phyloP scores from a whole-genome alignment of 2,329 filamentous ascomycete species.

The Exophiala spinifera region DNA sequence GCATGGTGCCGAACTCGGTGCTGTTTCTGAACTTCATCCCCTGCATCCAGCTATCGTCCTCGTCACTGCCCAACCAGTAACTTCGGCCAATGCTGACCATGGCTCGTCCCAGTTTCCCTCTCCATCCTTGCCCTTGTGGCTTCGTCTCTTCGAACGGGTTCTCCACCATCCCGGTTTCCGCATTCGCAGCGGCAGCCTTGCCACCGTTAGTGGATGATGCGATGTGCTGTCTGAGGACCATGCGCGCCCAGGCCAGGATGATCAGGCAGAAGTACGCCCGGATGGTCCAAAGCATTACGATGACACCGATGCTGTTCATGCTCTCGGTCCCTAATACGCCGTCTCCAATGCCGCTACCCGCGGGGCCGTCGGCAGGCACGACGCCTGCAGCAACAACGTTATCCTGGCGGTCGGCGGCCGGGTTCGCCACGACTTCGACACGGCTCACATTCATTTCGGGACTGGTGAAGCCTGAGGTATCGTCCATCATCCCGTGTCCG shows the following conservation, averaged over 20 bases:
- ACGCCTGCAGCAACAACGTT: constrained; percentile 46
- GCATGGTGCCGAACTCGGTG: constrained; percentile 44
- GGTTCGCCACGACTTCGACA: constrained; percentile 54
- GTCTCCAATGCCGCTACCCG: constrained; percentile 44
- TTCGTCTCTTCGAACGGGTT: constrained; percentile 68
- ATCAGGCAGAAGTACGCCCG: constrained; percentile 81
- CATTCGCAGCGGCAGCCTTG: constrained; percentile 47
- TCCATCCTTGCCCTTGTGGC: constrained; percentile 75
- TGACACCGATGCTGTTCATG: constrained; percentile 73
- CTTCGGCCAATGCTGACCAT: constrained; percentile 71
- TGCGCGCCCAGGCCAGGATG: constrained; percentile 76
- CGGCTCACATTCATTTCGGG: constrained; percentile 60
- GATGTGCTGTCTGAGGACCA: constrained; percentile 69
- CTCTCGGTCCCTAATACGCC: constrained; percentile 61
- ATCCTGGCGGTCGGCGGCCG: constrained; percentile 47
- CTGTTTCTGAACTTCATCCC: constrained; percentile 49
- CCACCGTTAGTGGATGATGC: constrained; percentile 42
- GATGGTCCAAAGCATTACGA: constrained; percentile 69
- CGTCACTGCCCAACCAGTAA: constrained; percentile 75
- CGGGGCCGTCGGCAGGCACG: constrained; percentile 30
- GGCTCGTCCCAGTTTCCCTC: constrained; percentile 70
- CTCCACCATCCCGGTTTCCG: constrained; percentile 47
- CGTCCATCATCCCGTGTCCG: constrained; percentile 57
- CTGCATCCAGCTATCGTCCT: constrained; percentile 44
- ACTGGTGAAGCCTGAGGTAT: constrained; percentile 63